These are phyloP conservation scores for Cryphonectria parasitica DNA, from an alignment of 2,329 filamentous ascomycete genomes.

Conservation along the genomic window DNA sequence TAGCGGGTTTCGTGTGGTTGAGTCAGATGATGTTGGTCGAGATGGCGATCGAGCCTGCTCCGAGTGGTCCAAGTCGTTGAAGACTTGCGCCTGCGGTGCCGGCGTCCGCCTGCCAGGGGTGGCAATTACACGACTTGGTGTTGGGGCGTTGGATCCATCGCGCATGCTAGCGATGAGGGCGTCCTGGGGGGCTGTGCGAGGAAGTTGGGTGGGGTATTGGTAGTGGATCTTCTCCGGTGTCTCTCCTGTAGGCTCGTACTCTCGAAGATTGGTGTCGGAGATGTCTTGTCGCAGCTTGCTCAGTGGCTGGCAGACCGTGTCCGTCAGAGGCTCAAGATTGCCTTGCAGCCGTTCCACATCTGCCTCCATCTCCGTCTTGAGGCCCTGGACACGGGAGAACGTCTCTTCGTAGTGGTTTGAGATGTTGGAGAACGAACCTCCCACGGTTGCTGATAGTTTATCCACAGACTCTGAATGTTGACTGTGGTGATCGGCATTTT, in stretches of 20 bases:
- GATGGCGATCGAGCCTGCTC: conserved; percentile 31
- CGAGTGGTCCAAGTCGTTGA: conserved; percentile 33
- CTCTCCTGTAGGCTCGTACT: conserved; percentile 83
- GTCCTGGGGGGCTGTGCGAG: conserved; percentile 65
- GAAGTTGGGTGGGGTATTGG: conserved; percentile 77
- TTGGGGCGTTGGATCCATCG: conserved; percentile 17
- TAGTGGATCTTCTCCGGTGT: conserved; percentile 85
- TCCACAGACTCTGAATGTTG: conserved; percentile 70
- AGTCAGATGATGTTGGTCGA: conserved; percentile 34
- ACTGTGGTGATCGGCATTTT: conserved; percentile 79
- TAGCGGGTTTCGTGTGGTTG: conserved; percentile 37
- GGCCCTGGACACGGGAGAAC: conserved; percentile 66
- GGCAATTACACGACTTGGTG: conserved; percentile 20
- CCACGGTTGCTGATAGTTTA: conserved; percentile 68
- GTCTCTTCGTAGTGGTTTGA: conserved; percentile 71
- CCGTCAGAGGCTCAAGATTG: conserved; percentile 63
- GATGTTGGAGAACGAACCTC: conserved; percentile 73
- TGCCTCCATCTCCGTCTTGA: conserved; percentile 69
- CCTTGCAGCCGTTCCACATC: conserved; percentile 63
- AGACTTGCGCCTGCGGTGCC: conserved; percentile 30
- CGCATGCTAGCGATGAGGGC: conserved; percentile 46
- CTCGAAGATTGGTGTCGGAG: conserved; percentile 65
- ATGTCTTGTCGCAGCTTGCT: conserved; percentile 72
- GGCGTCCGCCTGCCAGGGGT: conserved; percentile 41
- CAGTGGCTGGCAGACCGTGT: conserved; percentile 70